These are phyloP conservation scores for Metarhizium guizhouense DNA, from an alignment of 2,329 filamentous ascomycete species.

Conservation along the genomic window DNA sequence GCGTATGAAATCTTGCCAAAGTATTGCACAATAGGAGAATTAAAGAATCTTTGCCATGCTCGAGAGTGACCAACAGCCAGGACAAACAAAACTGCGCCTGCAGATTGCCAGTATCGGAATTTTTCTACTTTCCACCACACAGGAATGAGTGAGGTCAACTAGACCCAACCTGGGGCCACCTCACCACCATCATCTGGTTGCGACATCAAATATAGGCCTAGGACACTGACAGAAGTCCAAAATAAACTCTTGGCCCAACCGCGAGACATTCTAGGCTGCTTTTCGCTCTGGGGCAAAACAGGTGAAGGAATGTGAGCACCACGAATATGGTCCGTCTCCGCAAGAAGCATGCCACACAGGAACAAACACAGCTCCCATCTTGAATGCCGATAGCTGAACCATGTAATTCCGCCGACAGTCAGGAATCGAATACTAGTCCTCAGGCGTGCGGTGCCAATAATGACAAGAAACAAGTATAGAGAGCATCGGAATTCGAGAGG, in stretches of 20 bases:
- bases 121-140: slow-evolving; percentile 37
- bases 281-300: slow-evolving; percentile 16
- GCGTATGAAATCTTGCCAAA: slow-evolving; percentile 52
- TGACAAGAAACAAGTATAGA: slow-evolving; percentile 45
- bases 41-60: slow-evolving; percentile 42
- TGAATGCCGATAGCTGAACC: slow-evolving; percentile 36
- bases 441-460: slow-evolving; percentile 40
- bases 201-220: slow-evolving; percentile 42
- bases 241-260: slow-evolving; percentile 15
- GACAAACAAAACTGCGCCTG: slow-evolving; percentile 44
- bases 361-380: slow-evolving; percentile 50
- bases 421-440: slow-evolving; percentile 31
- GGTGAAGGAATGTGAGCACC: slow-evolving; percentile 31
- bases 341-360: slow-evolving; percentile 43
- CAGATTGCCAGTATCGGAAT: slow-evolving; percentile 48
- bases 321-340: slow-evolving; percentile 43
- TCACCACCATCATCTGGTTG: slow-evolving; percentile 28
- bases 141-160: slow-evolving; percentile 38
- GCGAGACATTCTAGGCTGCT: not conserved
- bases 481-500: slow-evolving; percentile 52
- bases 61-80: slow-evolving; percentile 37
- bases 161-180: slow-evolving; percentile 45
- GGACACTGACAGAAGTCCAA: slow-evolving; percentile 34
- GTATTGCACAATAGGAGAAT: slow-evolving; percentile 41
- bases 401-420: slow-evolving; percentile 30